A percentile compares a stretch with the other conserved stretches of the same genome.
These are phyloP conservation scores for Phytophthora colocasiae DNA, from an alignment of 352 stramenopile genomes.

Conservation along the genomic window DNA sequence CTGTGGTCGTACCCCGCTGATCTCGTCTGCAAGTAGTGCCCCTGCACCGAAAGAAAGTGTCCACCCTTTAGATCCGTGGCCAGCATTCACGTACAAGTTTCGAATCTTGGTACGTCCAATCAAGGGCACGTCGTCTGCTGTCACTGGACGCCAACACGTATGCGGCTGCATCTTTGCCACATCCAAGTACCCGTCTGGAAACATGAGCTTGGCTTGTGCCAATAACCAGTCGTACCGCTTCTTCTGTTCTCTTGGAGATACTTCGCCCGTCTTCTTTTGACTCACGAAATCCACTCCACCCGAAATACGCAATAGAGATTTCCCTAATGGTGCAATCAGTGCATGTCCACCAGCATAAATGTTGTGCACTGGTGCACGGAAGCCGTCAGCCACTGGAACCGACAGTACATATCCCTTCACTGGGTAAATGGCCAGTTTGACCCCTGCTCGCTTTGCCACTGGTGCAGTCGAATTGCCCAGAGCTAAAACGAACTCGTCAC, in stretches of 20 bases:
- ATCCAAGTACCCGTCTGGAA: slow-evolving; percentile 85
- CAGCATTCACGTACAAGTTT: slow-evolving; percentile 88
- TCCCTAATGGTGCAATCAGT: slow-evolving; percentile 78
- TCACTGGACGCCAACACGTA: slow-evolving; percentile 86
- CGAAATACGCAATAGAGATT: slow-evolving; percentile 73
- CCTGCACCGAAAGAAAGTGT: slow-evolving; percentile 84
- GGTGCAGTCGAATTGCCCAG: slow-evolving; percentile 80
- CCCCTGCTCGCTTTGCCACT: slow-evolving; percentile 67
- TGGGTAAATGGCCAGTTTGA: slow-evolving; percentile 86
- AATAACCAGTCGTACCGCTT: slow-evolving; percentile 86
- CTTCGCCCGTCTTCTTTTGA: slow-evolving; percentile 58
- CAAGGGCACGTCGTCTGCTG: slow-evolving; percentile 83
- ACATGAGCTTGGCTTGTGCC: slow-evolving; percentile 76
- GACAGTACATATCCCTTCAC: slow-evolving; percentile 90
- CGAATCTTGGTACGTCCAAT: slow-evolving; percentile 81
- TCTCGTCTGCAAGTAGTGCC: slow-evolving; percentile 81
- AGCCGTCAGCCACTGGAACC: slow-evolving; percentile 70
- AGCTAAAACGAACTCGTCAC: slow-evolving; percentile 87
- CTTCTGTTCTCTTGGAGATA: slow-evolving; percentile 73
- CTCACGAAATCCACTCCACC: slow-evolving; percentile 81
- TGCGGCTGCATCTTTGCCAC: slow-evolving; percentile 79
- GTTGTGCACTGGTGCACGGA: slow-evolving; percentile 77
- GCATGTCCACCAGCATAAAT: slow-evolving; percentile 83
- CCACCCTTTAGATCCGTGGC: slow-evolving; percentile 88
- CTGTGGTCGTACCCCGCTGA: slow-evolving; percentile 77